phyloP scores from a whole-genome alignment of 495 filamentous ascomycete species.

The Pseudomonodictys pantanalensis region DNA sequence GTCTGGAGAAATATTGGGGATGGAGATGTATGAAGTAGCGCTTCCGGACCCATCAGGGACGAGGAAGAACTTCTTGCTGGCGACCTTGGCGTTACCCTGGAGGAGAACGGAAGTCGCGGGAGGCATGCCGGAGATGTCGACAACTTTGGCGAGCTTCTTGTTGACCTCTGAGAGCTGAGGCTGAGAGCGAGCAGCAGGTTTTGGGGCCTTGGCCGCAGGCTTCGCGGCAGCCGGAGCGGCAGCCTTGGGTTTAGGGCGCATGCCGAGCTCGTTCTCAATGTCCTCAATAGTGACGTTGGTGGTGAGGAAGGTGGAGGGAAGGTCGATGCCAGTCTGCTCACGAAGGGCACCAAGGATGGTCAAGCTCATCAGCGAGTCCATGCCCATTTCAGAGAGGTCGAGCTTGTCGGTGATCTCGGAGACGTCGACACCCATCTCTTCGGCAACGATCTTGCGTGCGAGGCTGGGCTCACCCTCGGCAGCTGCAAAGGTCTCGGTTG shows the following conservation, averaged over 20 bases:
- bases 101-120: slow-evolving; percentile 54
- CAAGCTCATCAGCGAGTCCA: slow-evolving; percentile 49
- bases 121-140: slow-evolving; percentile 41
- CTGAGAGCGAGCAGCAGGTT: too few relatives aligned
- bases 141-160: slow-evolving; percentile 36
- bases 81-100: slow-evolving; percentile 52
- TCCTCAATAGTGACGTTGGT: slow-evolving; percentile 46
- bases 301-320: slow-evolving; percentile 45
- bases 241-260: slow-evolving; percentile 40
- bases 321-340: slow-evolving; percentile 46
- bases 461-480: slow-evolving; percentile 38
- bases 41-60: slow-evolving; percentile 77
- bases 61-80: slow-evolving; percentile 65
- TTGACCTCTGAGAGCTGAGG: slow-evolving; percentile 43
- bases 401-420: slow-evolving; percentile 44
- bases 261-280: slow-evolving; percentile 47
- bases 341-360: slow-evolving; percentile 46
- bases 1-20: slow-evolving; percentile 54
- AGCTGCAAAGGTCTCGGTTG: slow-evolving; percentile 15
- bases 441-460: slow-evolving; percentile 44
- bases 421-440: slow-evolving; percentile 47
- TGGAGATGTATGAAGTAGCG: slow-evolving; percentile 60
- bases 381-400: slow-evolving; percentile 46
- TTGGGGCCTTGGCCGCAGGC: slow-evolving; percentile 26
- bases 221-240: slow-evolving; percentile 5